A percentile compares a stretch with the other conserved stretches of the same genome.
Evolutionary conservation across 495 filamentous ascomycete species (phyloP).

Genomic region (Rhizodiscina lignyota): DNA sequence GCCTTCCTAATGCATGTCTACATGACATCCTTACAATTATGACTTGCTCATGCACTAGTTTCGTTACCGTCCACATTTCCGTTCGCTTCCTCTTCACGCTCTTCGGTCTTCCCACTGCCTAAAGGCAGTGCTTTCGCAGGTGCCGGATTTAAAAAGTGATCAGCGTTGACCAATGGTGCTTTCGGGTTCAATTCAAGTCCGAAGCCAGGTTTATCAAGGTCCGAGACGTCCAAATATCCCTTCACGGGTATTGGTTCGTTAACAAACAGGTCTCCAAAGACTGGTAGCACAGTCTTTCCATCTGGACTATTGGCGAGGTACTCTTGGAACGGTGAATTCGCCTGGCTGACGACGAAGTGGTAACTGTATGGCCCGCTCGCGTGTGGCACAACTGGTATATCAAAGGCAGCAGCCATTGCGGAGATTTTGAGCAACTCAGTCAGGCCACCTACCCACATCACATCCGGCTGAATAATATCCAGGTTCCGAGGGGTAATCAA

Average conservation of each 20-base stretch:
- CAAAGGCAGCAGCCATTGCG: slow-evolving; percentile 77
- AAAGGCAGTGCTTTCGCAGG: slow-evolving; percentile 44
- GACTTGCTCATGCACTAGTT: too few relatives aligned
- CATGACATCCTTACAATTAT: too few relatives aligned
- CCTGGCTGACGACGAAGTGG: slow-evolving; percentile 82
- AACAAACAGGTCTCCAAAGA: slow-evolving; percentile 79
- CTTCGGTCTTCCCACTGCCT: too few relatives aligned
- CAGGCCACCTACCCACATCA: slow-evolving; percentile 91
- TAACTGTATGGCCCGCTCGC: slow-evolving; percentile 87
- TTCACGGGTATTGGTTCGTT: slow-evolving; percentile 80
- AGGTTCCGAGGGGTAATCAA: slow-evolving; percentile 80
- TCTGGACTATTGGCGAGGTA: slow-evolving; percentile 86
- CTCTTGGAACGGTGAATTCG: slow-evolving; percentile 85
- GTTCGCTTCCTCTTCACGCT: too few relatives aligned
- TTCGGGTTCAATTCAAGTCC: slow-evolving; percentile 70
- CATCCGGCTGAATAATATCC: slow-evolving; percentile 86
- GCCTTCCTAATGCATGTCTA: too few relatives aligned
- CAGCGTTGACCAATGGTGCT: slow-evolving; percentile 61
- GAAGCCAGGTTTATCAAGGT: slow-evolving; percentile 81
- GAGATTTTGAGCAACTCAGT: slow-evolving; percentile 83
- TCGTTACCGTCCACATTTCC: too few relatives aligned
- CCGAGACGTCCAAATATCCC: slow-evolving; percentile 59
- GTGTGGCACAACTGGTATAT: slow-evolving; percentile 87
- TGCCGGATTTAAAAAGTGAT: slow-evolving; percentile 53
- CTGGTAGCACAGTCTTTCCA: slow-evolving; percentile 71